Base-by-base conservation (phyloP, 2,329 filamentous ascomycete species). In the Hymenoscyphus scutula region DNA sequence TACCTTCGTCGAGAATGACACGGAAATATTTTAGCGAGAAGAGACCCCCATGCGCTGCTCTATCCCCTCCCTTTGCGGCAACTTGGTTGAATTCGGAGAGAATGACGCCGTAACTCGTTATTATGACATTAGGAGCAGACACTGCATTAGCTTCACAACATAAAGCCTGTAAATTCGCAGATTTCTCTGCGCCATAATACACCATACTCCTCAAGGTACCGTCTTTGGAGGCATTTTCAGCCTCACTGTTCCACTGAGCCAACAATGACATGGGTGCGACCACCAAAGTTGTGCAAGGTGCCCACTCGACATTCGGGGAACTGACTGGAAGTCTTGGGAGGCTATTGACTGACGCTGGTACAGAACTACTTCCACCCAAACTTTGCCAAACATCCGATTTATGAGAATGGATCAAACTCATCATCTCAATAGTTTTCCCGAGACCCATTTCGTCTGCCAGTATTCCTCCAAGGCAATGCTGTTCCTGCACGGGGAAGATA, bases 341-440 rank as follows among this genome's bases (percentile, higher is more conserved):
- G 53, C 82, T 79, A 66, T 86, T 87, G 25, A 89, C 80, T 3
- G 81, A 83, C 4, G 63, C 56, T 56, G 59, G 60, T 37, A 62
- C 45, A 30, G 68, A 63, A 17, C 38, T 63, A 11, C 32, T 61
- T 5, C 71, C 68, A n/a, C 77, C 76, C 23, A 77, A 73, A 27
- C 75, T 72, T 15, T 75, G 71, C 3, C 80, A 78, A 15, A 80
- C 73, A 25, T 88, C 81, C 3, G 86, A 88, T 65, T 84, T 86
- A 74, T 98, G 91, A 0, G 91, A 86, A 74, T 99, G 95, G 5
- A 99, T 84, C 57, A 99, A 79, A 76, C 92, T 95, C 65, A 99
- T 85, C 92, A 99, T 98, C 73, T 99, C 94, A 59, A 99, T 98
- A 0, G 95, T 99, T 79, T 99, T 99, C 37, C 95, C 95, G 1